These are phyloP conservation scores for Colletotrichum camelliae DNA, from an alignment of 2,329 filamentous ascomycete genomes.

Conservation along the genomic window DNA sequence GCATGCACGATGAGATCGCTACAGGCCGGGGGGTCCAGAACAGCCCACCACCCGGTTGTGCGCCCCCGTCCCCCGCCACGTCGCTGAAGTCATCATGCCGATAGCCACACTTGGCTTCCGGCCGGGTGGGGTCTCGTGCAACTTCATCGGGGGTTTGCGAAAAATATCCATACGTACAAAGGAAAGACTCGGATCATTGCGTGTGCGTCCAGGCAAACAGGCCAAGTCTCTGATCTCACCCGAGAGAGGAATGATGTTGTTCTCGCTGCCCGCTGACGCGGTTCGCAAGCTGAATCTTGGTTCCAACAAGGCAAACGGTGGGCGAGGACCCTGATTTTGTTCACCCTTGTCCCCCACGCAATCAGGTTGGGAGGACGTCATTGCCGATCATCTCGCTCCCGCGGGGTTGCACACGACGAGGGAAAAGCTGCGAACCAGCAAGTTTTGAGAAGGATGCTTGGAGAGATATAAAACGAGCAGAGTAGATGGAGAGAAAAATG, in stretches of 20 bases:
- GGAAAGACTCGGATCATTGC: neutral
- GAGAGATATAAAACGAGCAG: neutral
- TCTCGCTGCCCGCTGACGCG: conserved; percentile 6
- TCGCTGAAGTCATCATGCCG: neutral
- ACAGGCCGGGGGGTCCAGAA: neutral
- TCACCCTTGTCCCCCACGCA: neutral
- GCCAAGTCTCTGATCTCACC: neutral
- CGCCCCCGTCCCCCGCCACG: neutral
- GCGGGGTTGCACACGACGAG: neutral
- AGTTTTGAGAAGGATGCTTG: neutral
- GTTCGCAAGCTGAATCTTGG: neutral
- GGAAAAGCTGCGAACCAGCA: neutral
- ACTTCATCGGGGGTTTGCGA: neutral
- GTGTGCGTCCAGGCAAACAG: neutral
- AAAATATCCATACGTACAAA: neutral
- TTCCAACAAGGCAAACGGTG: neutral
- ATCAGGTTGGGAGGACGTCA: conserved; percentile 7
- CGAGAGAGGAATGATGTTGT: neutral
- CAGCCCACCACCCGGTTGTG: neutral
- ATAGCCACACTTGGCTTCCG: neutral
- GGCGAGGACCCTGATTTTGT: conserved; percentile 14
- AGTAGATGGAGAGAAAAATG: neutral
- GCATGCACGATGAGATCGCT: neutral
- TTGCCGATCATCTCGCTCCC: conserved; percentile 3
- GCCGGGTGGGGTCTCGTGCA: neutral